Evolutionary conservation across 345 rosid species (phyloP), one percentile per base, ranked within the genome.

Genomic region (Hypericum perforatum): DNA sequence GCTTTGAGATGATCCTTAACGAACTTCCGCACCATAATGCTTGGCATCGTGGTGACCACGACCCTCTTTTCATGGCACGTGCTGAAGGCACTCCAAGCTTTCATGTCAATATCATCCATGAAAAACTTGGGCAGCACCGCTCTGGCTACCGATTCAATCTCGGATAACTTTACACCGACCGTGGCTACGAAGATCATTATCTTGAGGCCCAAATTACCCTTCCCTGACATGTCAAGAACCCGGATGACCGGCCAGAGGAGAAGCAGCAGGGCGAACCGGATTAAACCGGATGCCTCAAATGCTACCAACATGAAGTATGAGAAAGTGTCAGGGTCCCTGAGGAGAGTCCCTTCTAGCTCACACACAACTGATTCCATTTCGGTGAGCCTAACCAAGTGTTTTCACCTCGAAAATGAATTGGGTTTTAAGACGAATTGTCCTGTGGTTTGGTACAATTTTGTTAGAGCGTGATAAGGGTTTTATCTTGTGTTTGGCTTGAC

Each of bases 251-350:
- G 97, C 91, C 91, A 84, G 0, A 77, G 43, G 43, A 78, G 13
- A 53, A 90, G 45, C 65, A 90, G 12, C 46, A 72, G 12, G 5
- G 73, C 70, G 38, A 86, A 90, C n/a, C 97, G 91, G 22, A 86
- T 12, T 45, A 86, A 52, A 58, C 95, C 90, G 2, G 95, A 84
- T 0, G 95, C 83, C 64, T 90, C 97, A 14, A 90, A 90, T 29
- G 94, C 94, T 3, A 86, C 78, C 49, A 86, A 64, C 97, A 90
- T 86, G 81, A 84, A 90, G 78, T 86, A 90, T 0, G 82, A 80
- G 63, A 90, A 86, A 0, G 80, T 67, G 42, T 84, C 66, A 0
- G 69, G 72, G 65, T 80, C 78, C 58, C 70, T 80, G 54, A 90
- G 11, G 12, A 90, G 74, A 45, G 79, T 67, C 40, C 97, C 97